A percentile compares a stretch with the other conserved stretches of the same genome.
Evolutionary conservation across 306 rosid species (phyloP).

Genomic region (Sphenostylis stenocarpa): DNA sequence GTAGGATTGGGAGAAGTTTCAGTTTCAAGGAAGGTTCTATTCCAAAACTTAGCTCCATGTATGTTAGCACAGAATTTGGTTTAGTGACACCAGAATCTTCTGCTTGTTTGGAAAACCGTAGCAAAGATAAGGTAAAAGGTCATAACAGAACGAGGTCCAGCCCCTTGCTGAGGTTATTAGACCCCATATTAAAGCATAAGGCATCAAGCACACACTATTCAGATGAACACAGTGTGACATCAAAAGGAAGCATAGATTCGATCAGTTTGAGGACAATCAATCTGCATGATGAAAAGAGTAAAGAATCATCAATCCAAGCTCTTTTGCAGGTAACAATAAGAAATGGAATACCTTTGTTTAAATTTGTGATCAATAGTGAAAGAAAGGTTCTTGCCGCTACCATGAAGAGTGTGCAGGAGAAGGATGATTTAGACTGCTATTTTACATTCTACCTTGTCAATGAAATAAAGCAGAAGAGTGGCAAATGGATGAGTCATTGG

Average conservation of each 20-base stretch:
- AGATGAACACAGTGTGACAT: constrained; percentile 35
- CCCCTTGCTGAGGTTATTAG: constrained; percentile 71
- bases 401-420: constrained; percentile 54
- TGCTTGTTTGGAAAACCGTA: constrained; percentile 36
- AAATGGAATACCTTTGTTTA: constrained; percentile 76
- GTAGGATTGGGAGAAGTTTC: constrained; percentile 74
- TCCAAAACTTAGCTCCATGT: constrained; percentile 56
- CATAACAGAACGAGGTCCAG: constrained; percentile 74
- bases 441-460: constrained; percentile 72
- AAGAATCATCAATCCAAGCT: constrained; percentile 60
- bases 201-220: constrained; percentile 44
- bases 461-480: constrained; percentile 73
- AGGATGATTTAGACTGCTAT: constrained; percentile 59
- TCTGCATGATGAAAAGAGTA: constrained; percentile 45
- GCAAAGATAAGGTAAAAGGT: constrained; percentile 47
- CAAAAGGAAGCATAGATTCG: constrained; percentile 45
- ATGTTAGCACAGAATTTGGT: constrained; percentile 65
- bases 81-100: constrained; percentile 57
- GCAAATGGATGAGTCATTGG: constrained; percentile 75
- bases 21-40: constrained; percentile 76
- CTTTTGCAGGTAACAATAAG: constrained; percentile 67
- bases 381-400: constrained; percentile 69
- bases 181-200: constrained; percentile 71
- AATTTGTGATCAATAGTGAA: constrained; percentile 59
- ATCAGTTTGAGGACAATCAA: constrained; percentile 37